A percentile compares a stretch with the other conserved stretches of the same genome.
Conservation (phyloP, 164 flowering plant species). For the Brasenia schreberi region DNA sequence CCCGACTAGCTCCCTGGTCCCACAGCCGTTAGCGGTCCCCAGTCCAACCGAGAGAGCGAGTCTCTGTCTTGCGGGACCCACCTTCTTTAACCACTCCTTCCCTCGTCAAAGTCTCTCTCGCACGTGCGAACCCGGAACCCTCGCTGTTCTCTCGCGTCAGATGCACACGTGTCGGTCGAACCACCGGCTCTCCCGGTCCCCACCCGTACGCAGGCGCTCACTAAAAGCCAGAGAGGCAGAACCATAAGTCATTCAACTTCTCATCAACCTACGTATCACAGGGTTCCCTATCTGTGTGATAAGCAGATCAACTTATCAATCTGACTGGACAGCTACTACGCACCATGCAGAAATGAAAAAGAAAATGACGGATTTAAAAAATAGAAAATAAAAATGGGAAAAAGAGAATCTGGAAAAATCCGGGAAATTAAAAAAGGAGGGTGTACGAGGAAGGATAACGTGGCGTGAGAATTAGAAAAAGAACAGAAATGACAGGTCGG, state of each 20-base stretch:
- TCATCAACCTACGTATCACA: neutral
- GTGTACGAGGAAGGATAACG: slow-evolving; percentile 11
- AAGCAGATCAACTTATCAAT: neutral
- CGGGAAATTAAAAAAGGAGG: neutral
- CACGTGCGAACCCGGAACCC: too few species aligned
- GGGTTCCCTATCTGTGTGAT: neutral
- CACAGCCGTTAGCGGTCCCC: too few species aligned
- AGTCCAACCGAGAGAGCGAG: too few species aligned
- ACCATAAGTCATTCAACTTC: neutral
- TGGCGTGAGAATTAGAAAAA: neutral
- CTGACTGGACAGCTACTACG: slow-evolving; percentile 12
- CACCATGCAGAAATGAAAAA: slow-evolving; percentile 1
- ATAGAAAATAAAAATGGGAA: neutral
- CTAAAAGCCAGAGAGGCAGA: too few species aligned
- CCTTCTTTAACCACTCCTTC: too few species aligned
- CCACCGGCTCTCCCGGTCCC: too few species aligned
- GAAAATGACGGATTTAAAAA: slow-evolving; percentile 8
- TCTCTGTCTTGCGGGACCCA: too few species aligned
- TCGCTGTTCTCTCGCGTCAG: too few species aligned
- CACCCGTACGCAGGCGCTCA: too few species aligned
- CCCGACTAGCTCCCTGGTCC: too few species aligned
- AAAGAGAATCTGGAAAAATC: neutral
- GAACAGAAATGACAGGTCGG: neutral
- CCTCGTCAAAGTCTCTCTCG: too few species aligned
- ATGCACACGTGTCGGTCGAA: too few species aligned